Evolutionary conservation across 345 rosid genomes (phyloP).

Genomic region (Populus alba): DNA sequence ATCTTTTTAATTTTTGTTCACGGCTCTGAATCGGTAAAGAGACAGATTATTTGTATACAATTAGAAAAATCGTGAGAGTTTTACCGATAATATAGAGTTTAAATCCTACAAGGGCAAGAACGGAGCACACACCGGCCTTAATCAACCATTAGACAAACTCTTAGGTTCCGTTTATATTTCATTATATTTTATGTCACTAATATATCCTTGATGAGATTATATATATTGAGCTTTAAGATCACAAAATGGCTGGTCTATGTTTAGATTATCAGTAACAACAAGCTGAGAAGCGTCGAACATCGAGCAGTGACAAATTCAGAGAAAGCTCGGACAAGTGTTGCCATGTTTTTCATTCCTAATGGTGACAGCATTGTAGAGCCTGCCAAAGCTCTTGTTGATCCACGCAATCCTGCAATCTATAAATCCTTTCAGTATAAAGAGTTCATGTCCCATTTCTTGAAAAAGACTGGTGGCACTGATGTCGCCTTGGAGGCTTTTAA

Average conservation of each 20-base stretch:
- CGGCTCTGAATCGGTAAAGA: no score
- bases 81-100: no score
- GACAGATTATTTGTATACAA: no score
- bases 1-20: no score
- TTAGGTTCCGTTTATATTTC: no score
- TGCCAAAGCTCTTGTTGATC: conserved; percentile 10
- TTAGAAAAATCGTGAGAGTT: no score
- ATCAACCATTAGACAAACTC: no score
- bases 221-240: no score
- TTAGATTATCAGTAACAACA: conserved; percentile 29
- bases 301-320: conserved; percentile 32
- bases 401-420: conserved; percentile 17
- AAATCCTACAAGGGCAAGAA: no score
- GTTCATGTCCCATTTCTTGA: neutral
- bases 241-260: neutral
- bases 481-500: conserved; percentile 8
- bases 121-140: no score
- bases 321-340: conserved; percentile 18
- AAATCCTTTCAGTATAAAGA: conserved; percentile 14
- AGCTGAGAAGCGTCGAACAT: conserved; percentile 32
- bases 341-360: conserved; percentile 11
- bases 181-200: no score
- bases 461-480: neutral
- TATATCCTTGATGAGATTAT: no score
- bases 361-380: conserved; percentile 13